Conservation (phyloP, 2,329 filamentous ascomycete genomes). For the Cladosporium phlei region DNA sequence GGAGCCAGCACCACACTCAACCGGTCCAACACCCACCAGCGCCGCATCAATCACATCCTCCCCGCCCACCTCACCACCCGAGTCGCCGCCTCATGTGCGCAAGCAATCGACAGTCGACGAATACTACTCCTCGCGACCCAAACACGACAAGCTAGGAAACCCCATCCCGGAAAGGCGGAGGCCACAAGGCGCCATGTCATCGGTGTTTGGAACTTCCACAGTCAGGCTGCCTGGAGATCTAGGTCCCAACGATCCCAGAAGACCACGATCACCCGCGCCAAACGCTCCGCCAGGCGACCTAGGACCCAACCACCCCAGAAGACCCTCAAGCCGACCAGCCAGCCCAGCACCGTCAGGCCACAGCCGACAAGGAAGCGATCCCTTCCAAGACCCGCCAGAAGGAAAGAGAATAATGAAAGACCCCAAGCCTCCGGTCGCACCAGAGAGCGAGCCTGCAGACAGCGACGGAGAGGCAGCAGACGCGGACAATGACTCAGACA, state of each 20-base stretch:
- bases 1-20: background rate
- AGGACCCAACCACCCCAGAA: constrained; percentile 24
- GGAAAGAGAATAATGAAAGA: constrained; percentile 26
- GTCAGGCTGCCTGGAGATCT: constrained; percentile 34
- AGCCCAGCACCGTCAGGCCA: constrained; percentile 26
- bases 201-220: constrained; percentile 25
- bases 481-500: constrained; percentile 26
- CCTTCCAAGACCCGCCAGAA: constrained; percentile 18
- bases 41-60: constrained; percentile 19
- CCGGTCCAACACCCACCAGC: constrained; percentile 6
- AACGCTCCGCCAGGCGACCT: constrained; percentile 28
- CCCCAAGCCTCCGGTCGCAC: constrained; percentile 14
- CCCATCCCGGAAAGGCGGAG: constrained; percentile 24
- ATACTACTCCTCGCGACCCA: constrained; percentile 27
- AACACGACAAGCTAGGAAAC: constrained; percentile 28
- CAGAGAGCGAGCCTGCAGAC: constrained; percentile 15
- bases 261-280: constrained; percentile 30
- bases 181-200: constrained; percentile 27
- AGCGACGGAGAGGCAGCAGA: constrained; percentile 17
- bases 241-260: constrained; percentile 32
- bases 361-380: constrained; percentile 21
- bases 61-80: constrained; percentile 25
- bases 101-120: constrained; percentile 20
- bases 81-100: constrained; percentile 16
- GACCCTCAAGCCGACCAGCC: constrained; percentile 20